phyloP scores from a whole-genome alignment of 2,329 filamentous ascomycete species.

The Calonectria honghensis region DNA sequence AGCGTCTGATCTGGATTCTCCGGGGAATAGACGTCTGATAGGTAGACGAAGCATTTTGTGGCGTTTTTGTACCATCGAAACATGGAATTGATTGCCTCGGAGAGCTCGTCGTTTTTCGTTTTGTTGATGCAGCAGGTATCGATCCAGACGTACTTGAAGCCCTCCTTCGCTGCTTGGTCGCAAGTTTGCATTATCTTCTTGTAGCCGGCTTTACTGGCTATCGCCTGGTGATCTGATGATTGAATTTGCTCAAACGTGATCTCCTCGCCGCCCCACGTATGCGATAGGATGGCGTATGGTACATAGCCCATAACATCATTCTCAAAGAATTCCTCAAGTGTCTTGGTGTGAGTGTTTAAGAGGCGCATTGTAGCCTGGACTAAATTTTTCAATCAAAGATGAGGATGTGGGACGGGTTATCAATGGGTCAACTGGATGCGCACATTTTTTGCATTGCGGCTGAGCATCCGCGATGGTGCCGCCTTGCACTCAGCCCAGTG shows the following conservation, averaged over 20 bases:
- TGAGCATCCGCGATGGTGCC: background rate
- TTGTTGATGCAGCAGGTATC: slow-evolving; percentile 50
- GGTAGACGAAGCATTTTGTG: background rate
- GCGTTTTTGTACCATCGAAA: background rate
- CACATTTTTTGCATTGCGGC: background rate
- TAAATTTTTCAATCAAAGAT: background rate
- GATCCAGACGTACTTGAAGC: background rate
- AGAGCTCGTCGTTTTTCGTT: slow-evolving; percentile 45
- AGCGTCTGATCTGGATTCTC: background rate
- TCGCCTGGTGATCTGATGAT: background rate
- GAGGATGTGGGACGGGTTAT: background rate
- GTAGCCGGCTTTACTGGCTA: background rate
- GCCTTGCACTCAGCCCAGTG: background rate
- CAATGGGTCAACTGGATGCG: background rate
- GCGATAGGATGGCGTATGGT: background rate
- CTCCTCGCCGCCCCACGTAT: background rate
- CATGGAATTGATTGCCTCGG: slow-evolving; percentile 42
- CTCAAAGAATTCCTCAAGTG: background rate
- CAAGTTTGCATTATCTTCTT: background rate
- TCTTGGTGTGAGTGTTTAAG: background rate
- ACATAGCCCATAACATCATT: background rate
- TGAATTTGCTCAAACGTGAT: background rate
- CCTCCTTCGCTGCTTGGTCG: background rate
- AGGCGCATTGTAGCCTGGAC: background rate
- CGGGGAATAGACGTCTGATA: background rate